phyloP scores from a whole-genome alignment of 2,329 filamentous ascomycete species.

The Neoarthrinium moseri region DNA sequence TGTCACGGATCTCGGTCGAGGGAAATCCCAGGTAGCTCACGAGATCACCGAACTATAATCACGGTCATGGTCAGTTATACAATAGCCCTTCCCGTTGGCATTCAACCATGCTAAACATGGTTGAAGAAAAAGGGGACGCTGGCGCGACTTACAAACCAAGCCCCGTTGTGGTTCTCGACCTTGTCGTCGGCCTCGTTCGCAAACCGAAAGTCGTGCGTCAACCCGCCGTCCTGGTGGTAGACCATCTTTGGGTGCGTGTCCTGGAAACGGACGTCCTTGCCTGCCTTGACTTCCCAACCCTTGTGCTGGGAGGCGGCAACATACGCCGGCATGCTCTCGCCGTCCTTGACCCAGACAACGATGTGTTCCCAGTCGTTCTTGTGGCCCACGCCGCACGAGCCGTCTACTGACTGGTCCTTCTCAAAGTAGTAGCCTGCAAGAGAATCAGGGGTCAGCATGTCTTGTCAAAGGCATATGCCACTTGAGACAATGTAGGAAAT shows the following conservation, averaged over 20 bases:
- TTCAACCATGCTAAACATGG: too few species aligned
- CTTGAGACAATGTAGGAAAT: too few species aligned
- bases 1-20: slow-evolving; percentile 8
- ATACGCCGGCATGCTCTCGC: slow-evolving; percentile 9
- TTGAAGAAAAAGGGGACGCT: too few species aligned
- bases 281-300: slow-evolving; percentile 10
- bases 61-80: too few species aligned
- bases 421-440: slow-evolving; percentile 43
- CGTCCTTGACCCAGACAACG: slow-evolving; percentile 15
- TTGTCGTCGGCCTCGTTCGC: slow-evolving; percentile 13
- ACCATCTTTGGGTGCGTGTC: slow-evolving; percentile 17
- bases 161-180: slow-evolving; percentile 16
- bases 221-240: slow-evolving; percentile 18
- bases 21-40: slow-evolving; percentile 10
- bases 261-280: slow-evolving; percentile 13
- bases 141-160: too few species aligned
- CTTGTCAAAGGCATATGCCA: too few species aligned
- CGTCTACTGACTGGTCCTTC: slow-evolving; percentile 29
- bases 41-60: slow-evolving; percentile 2
- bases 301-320: slow-evolving; percentile 17
- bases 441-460: too few species aligned
- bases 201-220: slow-evolving; percentile 17
- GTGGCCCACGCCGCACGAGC: slow-evolving; percentile 27
- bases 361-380: slow-evolving; percentile 26
- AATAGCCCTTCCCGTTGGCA: too few species aligned